Evolutionary conservation across 768 basidiomycete genomes (phyloP), one percentile per base, ranked within the genome.

Genomic region (Lactarius sanguifluus): DNA sequence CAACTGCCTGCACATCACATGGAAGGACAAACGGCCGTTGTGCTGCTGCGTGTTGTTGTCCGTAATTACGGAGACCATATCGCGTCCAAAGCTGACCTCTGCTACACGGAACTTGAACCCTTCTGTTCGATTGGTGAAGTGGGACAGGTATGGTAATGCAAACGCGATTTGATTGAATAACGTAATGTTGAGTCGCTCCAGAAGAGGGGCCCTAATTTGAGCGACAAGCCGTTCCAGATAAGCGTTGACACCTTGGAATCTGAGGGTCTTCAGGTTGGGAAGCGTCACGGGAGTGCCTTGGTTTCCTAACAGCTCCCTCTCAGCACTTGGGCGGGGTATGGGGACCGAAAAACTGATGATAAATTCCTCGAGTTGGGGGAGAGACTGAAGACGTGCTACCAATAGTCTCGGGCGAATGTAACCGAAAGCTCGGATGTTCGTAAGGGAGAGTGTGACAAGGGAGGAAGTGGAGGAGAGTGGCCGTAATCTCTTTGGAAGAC

Each of bases 311-410:
- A 52, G 13, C 25, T 52, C 50, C 6, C 23, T 15, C 25, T 52
- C 50, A 7, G 50, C 6, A 5, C 13, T 25, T 13, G 50, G 50
- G 15, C 50, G 40, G 12, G 64, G 58, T 13, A 54, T 5, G 3
- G 64, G 58, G 41, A 13, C 4, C 12, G 64, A 64, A 13, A 47
- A 64, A 25, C 40, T 40, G 28, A 64, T 59, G 10, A 40, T 34
- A 12, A 64, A n/a, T 38, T 64, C 57, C 15, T 52, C 57, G 2
- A 59, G 64, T 3, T 52, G 57, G 20, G 36, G 47, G 9, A 64
- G 30, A 18, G 34, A 45, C 16, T 2, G 28, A 16, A 25, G 30
- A 18, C 28, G 18, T 55, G 54, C 54, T 28, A 15, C 23, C 18
- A 28, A 30, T 55, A 15, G 13, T 9, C 6, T 18, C 25, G 54